Percentiles rank a stretch among this genome's conserved stretches.
Evolutionary conservation across 2,329 filamentous ascomycete genomes (phyloP).

Genomic region (Escovopsis weberi): DNA sequence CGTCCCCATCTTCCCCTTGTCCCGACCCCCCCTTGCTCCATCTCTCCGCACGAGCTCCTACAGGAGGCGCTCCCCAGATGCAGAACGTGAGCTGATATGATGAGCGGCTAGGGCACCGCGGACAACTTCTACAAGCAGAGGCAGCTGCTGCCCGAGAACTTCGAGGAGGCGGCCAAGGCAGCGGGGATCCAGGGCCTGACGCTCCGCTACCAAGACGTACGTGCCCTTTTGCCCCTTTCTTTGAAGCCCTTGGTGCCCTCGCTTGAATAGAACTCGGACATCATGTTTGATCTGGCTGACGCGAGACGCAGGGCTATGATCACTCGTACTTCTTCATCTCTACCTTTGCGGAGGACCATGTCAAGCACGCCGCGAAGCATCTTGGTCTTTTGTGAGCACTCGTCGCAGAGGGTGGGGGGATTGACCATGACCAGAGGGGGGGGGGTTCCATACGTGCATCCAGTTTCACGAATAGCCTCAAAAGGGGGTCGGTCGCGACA

Average conservation of each 20-base stretch:
- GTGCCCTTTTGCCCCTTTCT: conserved; percentile 8
- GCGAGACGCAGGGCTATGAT: conserved; percentile 56
- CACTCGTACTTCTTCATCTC: conserved; percentile 98
- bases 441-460: no score
- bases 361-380: conserved; percentile 83
- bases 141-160: conserved; percentile 88
- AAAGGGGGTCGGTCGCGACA: no score
- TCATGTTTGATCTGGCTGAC: no score
- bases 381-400: conserved; percentile 29
- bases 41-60: background rate
- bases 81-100: background rate
- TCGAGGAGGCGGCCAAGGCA: conserved; percentile 64
- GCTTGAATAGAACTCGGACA: no score
- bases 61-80: no score
- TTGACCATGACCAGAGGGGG: no score
- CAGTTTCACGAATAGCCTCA: no score
- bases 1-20: conserved; percentile 18
- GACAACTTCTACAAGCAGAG: conserved; percentile 95
- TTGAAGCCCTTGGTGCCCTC: no score
- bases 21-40: background rate
- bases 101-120: conserved; percentile 52
- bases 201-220: conserved; percentile 66
- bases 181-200: conserved; percentile 58
- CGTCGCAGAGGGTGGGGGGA: no score
- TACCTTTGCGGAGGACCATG: conserved; percentile 76